These are phyloP conservation scores for Sclerotinia spermophila DNA, from an alignment of 2,329 filamentous ascomycete genomes.

Conservation along the genomic window DNA sequence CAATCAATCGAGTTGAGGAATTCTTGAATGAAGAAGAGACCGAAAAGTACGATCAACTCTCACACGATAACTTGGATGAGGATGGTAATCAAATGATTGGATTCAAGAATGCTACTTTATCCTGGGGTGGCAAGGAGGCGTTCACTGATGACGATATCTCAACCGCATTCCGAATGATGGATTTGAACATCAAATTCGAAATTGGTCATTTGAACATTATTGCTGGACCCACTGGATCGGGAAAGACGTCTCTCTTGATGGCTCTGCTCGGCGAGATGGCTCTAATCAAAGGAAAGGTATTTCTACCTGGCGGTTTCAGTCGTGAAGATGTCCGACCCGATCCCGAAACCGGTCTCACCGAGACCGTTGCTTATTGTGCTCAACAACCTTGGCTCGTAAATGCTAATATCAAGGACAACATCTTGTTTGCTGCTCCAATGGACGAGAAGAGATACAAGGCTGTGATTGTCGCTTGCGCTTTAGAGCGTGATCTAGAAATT, in stretches of 20 bases:
- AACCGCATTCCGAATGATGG: slow-evolving; percentile 76
- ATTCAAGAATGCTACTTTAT: slow-evolving; percentile 78
- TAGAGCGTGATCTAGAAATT: slow-evolving; percentile 88
- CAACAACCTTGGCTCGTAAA: slow-evolving; percentile 98
- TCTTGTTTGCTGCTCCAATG: slow-evolving; percentile 78
- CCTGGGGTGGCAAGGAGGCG: slow-evolving; percentile 75
- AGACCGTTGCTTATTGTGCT: slow-evolving; percentile 93
- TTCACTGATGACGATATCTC: slow-evolving; percentile 59
- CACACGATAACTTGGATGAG: slow-evolving; percentile 64
- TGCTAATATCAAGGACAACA: slow-evolving; percentile 92
- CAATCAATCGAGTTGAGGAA: slow-evolving; percentile 91
- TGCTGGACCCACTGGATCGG: slow-evolving; percentile 86
- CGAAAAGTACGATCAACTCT: slow-evolving; percentile 86
- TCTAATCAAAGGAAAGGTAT: slow-evolving; percentile 72
- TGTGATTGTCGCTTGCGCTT: slow-evolving; percentile 84
- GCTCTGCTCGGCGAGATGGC: slow-evolving; percentile 96
- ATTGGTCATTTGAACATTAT: slow-evolving; percentile 89
- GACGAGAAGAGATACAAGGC: slow-evolving; percentile 81
- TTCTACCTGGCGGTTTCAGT: slow-evolving; percentile 72
- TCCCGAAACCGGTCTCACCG: slow-evolving; percentile 78
- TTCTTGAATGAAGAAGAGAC: slow-evolving; percentile 93
- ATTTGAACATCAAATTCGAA: slow-evolving; percentile 77
- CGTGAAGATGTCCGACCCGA: slow-evolving; percentile 81
- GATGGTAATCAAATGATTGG: slow-evolving; percentile 73
- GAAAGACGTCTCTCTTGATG: slow-evolving; percentile 95